Percentiles rank a stretch among this genome's conserved stretches.
phyloP scores from a whole-genome alignment of 306 rosid genomes.

The Inga laurina region DNA sequence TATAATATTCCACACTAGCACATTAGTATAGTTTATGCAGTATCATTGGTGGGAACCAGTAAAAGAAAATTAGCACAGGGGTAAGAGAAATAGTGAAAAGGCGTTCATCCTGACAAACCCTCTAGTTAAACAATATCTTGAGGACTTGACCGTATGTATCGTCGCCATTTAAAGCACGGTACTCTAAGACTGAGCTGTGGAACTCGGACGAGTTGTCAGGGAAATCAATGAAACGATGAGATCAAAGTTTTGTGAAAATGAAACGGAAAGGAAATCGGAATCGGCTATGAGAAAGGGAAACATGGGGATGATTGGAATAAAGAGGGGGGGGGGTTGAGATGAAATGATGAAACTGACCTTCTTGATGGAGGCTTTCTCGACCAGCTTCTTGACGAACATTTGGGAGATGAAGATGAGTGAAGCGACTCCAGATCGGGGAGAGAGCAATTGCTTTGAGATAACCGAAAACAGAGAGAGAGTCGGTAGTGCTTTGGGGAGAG shows the following conservation, averaged over 20 bases:
- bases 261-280: background rate
- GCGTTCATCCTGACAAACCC: background rate
- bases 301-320: too few species aligned
- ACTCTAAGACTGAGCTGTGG: background rate
- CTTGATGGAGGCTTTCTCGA: constrained; percentile 78
- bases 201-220: background rate
- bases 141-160: background rate
- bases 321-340: too few species aligned
- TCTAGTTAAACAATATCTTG: background rate
- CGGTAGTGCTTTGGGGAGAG: background rate
- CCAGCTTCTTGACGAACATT: constrained; percentile 89
- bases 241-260: background rate
- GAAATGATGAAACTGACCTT: constrained; percentile 46
- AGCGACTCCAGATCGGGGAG: background rate
- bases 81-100: background rate
- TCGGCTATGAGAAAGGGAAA: background rate
- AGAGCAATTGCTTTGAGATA: constrained; percentile 51
- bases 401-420: constrained; percentile 20
- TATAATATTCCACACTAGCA: background rate
- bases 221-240: background rate
- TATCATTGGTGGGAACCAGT: background rate
- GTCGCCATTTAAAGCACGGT: background rate
- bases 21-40: background rate
- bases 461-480: constrained; percentile 42
- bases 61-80: background rate